A percentile compares a stretch with the other conserved stretches of the same genome.
Conservation (phyloP, 805 yeast genomes). For the Saccharomycopsis sp. region DNA sequence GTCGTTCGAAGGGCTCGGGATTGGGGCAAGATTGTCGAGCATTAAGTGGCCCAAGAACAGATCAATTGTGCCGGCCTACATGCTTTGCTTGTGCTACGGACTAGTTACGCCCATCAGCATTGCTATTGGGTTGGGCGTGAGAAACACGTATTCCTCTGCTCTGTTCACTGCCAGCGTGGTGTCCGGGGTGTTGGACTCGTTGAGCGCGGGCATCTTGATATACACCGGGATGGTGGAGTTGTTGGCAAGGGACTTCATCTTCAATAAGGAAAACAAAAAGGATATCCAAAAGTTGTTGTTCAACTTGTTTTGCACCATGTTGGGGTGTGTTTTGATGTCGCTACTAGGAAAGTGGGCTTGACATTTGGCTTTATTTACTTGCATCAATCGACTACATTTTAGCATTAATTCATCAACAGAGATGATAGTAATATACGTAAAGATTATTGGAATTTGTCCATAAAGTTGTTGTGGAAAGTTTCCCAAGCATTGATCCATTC, state of each 20-base stretch:
- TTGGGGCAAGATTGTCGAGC: conserved; percentile 60
- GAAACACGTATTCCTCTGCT: conserved; percentile 50
- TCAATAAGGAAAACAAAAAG: conserved; percentile 31
- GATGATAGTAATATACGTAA: too few relatives aligned
- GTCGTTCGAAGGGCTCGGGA: conserved; percentile 70
- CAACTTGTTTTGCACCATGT: conserved; percentile 36
- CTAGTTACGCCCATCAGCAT: conserved; percentile 60
- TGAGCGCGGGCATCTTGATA: conserved; percentile 63
- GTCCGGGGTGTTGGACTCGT: conserved; percentile 57
- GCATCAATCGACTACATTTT: background rate
- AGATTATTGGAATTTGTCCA: conserved; percentile 6
- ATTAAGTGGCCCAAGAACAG: conserved; percentile 43
- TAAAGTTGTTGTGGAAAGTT: conserved; percentile 64
- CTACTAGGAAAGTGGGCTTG: conserved; percentile 66
- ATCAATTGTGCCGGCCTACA: conserved; percentile 42
- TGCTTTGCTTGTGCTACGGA: conserved; percentile 41
- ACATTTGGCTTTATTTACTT: conserved; percentile 1
- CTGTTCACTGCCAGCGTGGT: conserved; percentile 46
- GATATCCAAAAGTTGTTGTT: conserved; percentile 34
- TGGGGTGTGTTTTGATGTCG: conserved; percentile 67
- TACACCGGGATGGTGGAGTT: conserved; percentile 70
- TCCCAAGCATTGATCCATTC: conserved; percentile 81
- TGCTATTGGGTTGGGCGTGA: conserved; percentile 71
- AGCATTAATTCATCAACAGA: too few relatives aligned
- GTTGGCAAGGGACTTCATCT: conserved; percentile 64